Base-by-base conservation (phyloP, 306 rosid species). In the Heteromeles arbutifolia region DNA sequence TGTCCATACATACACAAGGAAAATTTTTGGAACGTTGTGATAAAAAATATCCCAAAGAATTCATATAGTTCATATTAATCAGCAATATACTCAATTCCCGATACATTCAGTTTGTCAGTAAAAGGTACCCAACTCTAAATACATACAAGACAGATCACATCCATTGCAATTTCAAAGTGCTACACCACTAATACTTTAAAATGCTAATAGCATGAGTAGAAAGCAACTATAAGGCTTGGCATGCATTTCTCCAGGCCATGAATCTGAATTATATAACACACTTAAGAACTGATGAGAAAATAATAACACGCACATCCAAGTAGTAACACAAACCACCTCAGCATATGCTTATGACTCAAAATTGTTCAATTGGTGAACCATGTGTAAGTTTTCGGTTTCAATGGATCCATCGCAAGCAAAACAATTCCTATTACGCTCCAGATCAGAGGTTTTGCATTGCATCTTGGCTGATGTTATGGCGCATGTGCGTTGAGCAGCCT, bases 1-100 rank as follows among this genome's bases (percentile, higher is more conserved):
- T 95, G 90, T 82, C 76, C 69, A 77, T 37, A 69, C 69, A 77
- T 37, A 69, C 43, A 61, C 56, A 14, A 58, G 61, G 24, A 69
- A 67, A 25, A 57, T 58, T 28, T 58, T 74, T 37, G 28, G 77
- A 65, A 78, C 65, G 69, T 74, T 65, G 65, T 59, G 21, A 24
- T 19, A 14, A 74, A 22, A 41, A 50, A 32, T 45, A 11, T 79
- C 70, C 31, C 56, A 15, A 19, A 67, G 7, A 61, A 34, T 11
- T 28, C 9, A 48, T 29, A 25, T 21, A 66, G 28, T 64, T 39
- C 8, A 31, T 12, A 64, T 21, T 29, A 39, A 26, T 5, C 15
- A 61, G 11, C 4, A 21, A 62, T 37, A 25, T 13, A 26, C 32
- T 13, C 34, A 13, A 61, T 5, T 28, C 32, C 25, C 21, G 15